Base-by-base conservation (phyloP, 2,329 filamentous ascomycete species). In the Fusarium drepaniforme region DNA sequence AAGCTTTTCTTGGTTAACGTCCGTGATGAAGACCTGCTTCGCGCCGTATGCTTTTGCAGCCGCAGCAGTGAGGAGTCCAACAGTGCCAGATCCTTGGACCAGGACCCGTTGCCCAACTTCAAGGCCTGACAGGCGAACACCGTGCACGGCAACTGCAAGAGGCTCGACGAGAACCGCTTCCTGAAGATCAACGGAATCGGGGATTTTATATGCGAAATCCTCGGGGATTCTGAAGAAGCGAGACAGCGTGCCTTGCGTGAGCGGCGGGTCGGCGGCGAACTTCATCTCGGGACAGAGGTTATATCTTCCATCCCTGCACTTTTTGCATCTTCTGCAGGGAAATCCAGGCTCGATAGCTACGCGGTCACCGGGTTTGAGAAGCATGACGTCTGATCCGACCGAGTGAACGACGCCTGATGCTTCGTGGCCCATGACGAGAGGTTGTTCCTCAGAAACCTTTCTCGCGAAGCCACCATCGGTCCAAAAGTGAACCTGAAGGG, bases 251-350 rank as follows among this genome's bases (percentile, higher is more conserved):
- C 96, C 96, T 82, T 98, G 92, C 2, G 62, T 67, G 81, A 92
- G 91, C 2, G 96, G 96, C n/a, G 96, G 96, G 13, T 96, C 98
- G 1, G 96, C 96, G 21, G 96, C 96, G 81, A 98, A 98, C 18
- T 85, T 86, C 95, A 98, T 98, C 62, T 93, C 88, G 6, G 90
- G 88, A 83, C 96, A 98, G 16, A 98, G 90, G 83, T 98, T 98
- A 87, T 98, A 98, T 78, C 91, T 89, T 64, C 96, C 96, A 46
- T 89, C 87, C 75, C 95, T 93, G 87, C 96, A 98, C 73, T 90
- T 86, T 51, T 85, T 84, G 86, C 96, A 98, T 71, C 90, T 89
- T 49, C 93, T 91, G 85, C 96, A 98, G 1, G 95, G 94, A 64
- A 94, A 89, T 51, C 96, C 96, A 16, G 97, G 96, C 86, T 98